Percentiles rank a stretch among this genome's conserved stretches.
These are phyloP conservation scores for Yamadazyma dendronema DNA, from an alignment of 1,139 yeast genomes.

Conservation along the genomic window DNA sequence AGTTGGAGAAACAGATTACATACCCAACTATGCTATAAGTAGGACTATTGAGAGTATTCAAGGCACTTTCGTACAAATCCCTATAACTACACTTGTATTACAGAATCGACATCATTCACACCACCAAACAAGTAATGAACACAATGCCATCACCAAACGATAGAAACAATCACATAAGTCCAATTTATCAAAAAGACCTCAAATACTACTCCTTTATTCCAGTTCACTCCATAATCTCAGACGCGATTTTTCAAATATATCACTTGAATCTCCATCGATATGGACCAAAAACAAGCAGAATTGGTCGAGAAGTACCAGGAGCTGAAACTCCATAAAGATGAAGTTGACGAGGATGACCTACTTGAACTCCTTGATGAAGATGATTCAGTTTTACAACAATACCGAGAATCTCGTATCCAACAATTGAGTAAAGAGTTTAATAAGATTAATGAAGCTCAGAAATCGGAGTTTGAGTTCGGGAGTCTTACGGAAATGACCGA, in stretches of 20 bases:
- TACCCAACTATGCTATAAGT: no score
- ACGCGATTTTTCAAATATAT: background rate
- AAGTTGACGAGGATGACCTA: constrained; percentile 34
- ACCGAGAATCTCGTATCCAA: constrained; percentile 50
- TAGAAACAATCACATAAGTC: no score
- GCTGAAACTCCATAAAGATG: constrained; percentile 24
- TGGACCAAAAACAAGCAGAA: constrained; percentile 32
- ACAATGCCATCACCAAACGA: no score
- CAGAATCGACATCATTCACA: background rate
- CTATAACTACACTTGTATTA: background rate
- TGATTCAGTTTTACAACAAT: constrained; percentile 27
- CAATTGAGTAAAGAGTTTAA: constrained; percentile 46
- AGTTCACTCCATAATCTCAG: background rate
- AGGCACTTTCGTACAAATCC: no score
- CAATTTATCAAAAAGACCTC: no score
- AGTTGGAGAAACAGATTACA: background rate
- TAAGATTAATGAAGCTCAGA: constrained; percentile 31
- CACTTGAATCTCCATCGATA: constrained; percentile 1
- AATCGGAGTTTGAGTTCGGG: constrained; percentile 22
- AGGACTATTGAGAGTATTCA: no score
- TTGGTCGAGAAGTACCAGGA: constrained; percentile 44
- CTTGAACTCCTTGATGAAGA: constrained; percentile 38
- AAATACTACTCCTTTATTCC: no score
- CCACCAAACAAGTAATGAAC: no score
- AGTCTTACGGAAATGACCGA: constrained; percentile 37